Evolutionary conservation across 257 asterid species (phyloP).

Genomic region (Jacaranda copaia): DNA sequence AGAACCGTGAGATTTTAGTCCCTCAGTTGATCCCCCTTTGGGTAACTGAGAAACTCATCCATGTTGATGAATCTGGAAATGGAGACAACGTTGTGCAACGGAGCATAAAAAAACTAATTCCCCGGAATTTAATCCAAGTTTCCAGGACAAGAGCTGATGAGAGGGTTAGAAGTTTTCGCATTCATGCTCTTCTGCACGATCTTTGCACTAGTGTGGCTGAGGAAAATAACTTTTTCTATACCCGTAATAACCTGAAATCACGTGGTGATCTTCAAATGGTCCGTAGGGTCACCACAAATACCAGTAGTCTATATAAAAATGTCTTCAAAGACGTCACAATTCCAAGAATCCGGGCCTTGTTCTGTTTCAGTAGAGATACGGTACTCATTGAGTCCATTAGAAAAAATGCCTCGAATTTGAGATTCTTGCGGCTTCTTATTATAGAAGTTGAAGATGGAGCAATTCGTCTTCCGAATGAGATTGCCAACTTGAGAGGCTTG

Average conservation of each 20-base stretch:
- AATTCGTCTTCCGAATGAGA: not conserved
- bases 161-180: not conserved
- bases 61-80: not conserved
- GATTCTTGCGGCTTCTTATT: not conserved
- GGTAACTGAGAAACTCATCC: not conserved
- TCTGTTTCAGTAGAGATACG: not conserved
- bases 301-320: not conserved
- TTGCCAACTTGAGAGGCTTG: not conserved
- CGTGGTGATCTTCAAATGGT: not conserved
- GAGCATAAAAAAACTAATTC: not conserved
- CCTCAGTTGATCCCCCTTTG: not conserved
- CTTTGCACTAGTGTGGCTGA: not conserved
- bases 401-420: not conserved
- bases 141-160: not conserved
- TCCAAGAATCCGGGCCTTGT: not conserved
- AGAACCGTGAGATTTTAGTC: not conserved
- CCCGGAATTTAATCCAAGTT: not conserved
- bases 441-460: not conserved
- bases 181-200: not conserved
- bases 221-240: not conserved
- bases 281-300: not conserved
- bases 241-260: not conserved
- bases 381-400: not conserved
- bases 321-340: not conserved
- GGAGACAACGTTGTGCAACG: not conserved